Evolutionary conservation across 2,329 filamentous ascomycete species (phyloP), one percentile per base, ranked within the genome.

Genomic region (Cryphonectria carpinicola): DNA sequence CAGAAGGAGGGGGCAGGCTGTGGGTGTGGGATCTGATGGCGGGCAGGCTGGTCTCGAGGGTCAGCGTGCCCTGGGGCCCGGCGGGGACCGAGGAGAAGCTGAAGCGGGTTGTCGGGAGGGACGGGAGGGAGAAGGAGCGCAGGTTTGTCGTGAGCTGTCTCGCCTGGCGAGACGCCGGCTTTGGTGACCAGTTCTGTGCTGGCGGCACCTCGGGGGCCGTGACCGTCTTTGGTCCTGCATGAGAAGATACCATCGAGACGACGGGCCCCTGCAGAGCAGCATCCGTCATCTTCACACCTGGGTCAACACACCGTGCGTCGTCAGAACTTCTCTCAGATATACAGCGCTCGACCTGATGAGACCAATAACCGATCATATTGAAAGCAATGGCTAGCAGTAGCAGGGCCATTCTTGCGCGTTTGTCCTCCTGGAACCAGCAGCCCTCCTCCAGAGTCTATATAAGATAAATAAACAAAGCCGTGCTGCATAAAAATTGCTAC

Each of bases 11-110:
- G 17, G 92, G 92, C 2, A 85, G 85, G 76, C 81, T 94, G 10
- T 90, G 91, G 83, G 93, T 89, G 1, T 98, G 95, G 95, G 94
- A 98, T 81, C 82, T 97, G 28, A 79, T 97, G 68, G 91, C 87
- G 7, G 95, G 93, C 1, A 87, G 90, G 68, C 78, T 92, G 66
- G 84, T 89, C 70, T 88, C 92, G 43, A 88, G 84, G 74, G 81
- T 97, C 7, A 81, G 79, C 49, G 83, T 88, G 4, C 86, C 88
- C 0, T 89, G 87, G 87, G 87, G 87, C 1, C 85, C 86, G 4
- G 76, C 78, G n/a, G 84, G 83, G 3, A 80, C 81, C 37, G 37
- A 13, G 56, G 84, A 84, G 54, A 79, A 79, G 0, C 83, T 81
- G 77, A 89, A 84, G 78, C 87, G 81, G 74, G 83, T 84, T 17